Base-by-base conservation (phyloP, 2,329 filamentous ascomycete genomes). In the Fusarium haematococcum region DNA sequence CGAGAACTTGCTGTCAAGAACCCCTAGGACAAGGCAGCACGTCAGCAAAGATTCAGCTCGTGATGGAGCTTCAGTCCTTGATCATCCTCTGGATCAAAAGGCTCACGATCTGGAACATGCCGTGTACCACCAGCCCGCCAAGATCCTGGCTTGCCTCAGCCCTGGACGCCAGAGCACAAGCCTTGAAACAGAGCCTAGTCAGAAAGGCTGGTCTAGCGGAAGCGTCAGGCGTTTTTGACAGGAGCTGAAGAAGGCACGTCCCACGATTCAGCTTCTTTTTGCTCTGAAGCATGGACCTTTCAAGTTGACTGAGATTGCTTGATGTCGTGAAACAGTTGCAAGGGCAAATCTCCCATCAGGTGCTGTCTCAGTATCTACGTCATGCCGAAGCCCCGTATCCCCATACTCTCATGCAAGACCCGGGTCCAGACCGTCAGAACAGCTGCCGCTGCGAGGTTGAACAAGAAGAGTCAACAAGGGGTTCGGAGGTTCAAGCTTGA, bases 361-460 rank as follows among this genome's bases (percentile, higher is more conserved):
- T 65, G 50, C 37, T 45, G 58, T 63, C 56, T 58, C 54, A 59
- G 39, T 37, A 39, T n/a, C 69, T 75, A 77, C 75, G 75, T 77
- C 75, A 77, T 77, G 48, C 57, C 67, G 75, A 69, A 66, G 33
- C 7, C 50, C 20, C 14, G 48, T 66, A 57, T 64, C 62, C 56
- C 50, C 70, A 48, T 54, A 52, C 60, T 63, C 48, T 59, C 37
- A 67, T 63, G 35, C 50, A 69, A 69, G 37, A 43, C 32, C 35
- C 4, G 14, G 68, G 63, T 67, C 72, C 32, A 75, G 68, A 69
- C 62, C 65, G 45, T 62, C 41, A 48, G 20, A 27, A 35, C 16
- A 39, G 32, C 32, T 54, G 25, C 27, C 16, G 32, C 32, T 54
- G 25, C n/a, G 16, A 32, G 57, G 25, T 20, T 57, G 54, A 48